Evolutionary conservation across 1,284 basidiomycete species (phyloP).

Genomic region (Boletus sp.): DNA sequence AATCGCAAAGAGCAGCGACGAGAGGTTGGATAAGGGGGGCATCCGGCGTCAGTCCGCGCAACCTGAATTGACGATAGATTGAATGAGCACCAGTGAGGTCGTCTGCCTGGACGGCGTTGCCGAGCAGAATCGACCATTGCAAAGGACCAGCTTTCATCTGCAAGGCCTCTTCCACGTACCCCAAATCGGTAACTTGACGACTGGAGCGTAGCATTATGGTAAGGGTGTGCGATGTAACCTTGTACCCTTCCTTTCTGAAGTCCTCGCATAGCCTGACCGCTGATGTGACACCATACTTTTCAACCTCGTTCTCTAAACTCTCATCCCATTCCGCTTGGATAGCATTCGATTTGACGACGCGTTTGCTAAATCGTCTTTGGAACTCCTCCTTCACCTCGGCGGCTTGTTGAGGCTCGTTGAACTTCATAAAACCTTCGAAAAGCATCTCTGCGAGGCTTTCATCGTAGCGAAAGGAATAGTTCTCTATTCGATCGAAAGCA

Average conservation of each 20-base stretch:
- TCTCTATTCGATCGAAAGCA: conserved; percentile 47
- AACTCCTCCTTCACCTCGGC: conserved; percentile 41
- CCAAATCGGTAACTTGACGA: conserved; percentile 41
- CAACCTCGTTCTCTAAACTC: conserved; percentile 29
- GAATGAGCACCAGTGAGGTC: conserved; percentile 41
- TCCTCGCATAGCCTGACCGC: conserved; percentile 29
- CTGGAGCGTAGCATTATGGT: conserved; percentile 39
- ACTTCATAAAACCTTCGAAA: conserved; percentile 42
- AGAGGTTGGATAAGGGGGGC: conserved; percentile 51
- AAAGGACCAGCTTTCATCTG: conserved; percentile 38
- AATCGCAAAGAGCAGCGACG: conserved; percentile 48
- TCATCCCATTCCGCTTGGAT: conserved; percentile 29
- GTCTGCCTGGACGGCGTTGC: conserved; percentile 42
- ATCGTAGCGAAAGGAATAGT: conserved; percentile 44
- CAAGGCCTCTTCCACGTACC: conserved; percentile 42
- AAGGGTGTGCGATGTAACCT: conserved; percentile 36
- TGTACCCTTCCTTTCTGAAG: conserved; percentile 36
- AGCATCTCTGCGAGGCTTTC: conserved; percentile 42
- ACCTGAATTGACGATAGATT: conserved; percentile 47
- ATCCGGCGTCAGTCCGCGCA: conserved; percentile 45
- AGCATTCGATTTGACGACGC: conserved; percentile 27
- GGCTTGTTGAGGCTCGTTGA: conserved; percentile 37
- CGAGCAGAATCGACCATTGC: conserved; percentile 54
- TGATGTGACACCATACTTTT: conserved; percentile 26
- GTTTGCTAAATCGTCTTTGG: conserved; percentile 32